Percentiles rank a stretch among this genome's conserved stretches.
Evolutionary conservation across 2,329 filamentous ascomycete species (phyloP).

Genomic region (Huntiella moniliformis): DNA sequence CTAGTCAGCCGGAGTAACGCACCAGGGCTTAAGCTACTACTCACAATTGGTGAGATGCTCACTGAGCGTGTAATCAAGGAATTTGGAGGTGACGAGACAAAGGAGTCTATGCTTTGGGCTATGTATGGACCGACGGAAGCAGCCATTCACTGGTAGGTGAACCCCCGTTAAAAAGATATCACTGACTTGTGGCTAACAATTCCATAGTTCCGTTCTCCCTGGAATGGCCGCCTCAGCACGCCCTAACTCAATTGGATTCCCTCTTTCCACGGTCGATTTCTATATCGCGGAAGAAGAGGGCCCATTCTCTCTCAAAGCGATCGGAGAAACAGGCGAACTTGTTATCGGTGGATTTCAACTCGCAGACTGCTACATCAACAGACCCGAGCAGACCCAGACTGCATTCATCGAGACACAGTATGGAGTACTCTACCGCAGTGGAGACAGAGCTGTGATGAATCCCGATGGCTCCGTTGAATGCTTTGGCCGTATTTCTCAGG

Average conservation of each 20-base stretch:
- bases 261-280: slow-evolving; percentile 63
- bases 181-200: neutral
- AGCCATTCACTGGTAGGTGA: slow-evolving; percentile 56
- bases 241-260: slow-evolving; percentile 54
- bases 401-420: slow-evolving; percentile 52
- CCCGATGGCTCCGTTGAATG: slow-evolving; percentile 59
- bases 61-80: slow-evolving; percentile 58
- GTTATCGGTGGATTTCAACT: slow-evolving; percentile 66
- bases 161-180: slow-evolving; percentile 1
- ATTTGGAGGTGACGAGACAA: slow-evolving; percentile 43
- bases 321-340: slow-evolving; percentile 58
- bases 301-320: slow-evolving; percentile 35
- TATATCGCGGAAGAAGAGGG: slow-evolving; percentile 42
- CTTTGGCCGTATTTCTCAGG: slow-evolving; percentile 57
- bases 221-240: slow-evolving; percentile 36
- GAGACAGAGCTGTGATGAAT: slow-evolving; percentile 58
- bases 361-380: slow-evolving; percentile 65
- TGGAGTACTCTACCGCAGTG: slow-evolving; percentile 64
- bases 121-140: slow-evolving; percentile 95
- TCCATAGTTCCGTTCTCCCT: slow-evolving; percentile 49
- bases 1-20: slow-evolving; percentile 48
- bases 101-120: slow-evolving; percentile 55
- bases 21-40: slow-evolving; percentile 47
- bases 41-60: slow-evolving; percentile 90
- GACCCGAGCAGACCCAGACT: slow-evolving; percentile 51